Evolutionary conservation across 1,284 basidiomycete species (phyloP), one percentile per base, ranked within the genome.

Genomic region (Cryptococcus sp.): DNA sequence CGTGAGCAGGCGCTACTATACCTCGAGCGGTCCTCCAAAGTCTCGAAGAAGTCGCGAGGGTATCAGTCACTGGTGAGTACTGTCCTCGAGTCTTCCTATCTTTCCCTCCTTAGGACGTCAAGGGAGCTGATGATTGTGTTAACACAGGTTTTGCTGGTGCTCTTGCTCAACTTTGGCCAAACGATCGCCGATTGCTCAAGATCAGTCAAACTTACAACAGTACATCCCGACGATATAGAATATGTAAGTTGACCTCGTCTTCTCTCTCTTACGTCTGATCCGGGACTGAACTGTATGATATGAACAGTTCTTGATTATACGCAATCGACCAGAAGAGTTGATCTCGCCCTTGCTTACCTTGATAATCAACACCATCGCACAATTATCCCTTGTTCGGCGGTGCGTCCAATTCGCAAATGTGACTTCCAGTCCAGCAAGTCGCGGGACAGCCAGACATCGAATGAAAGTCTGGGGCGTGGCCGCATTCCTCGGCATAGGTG

Each of bases 161-260:
- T 54, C 0, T 16, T 38, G 8, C 51, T 64, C 13, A 58, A 59
- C 41, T 17, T 61, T n/a, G 62, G 48, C 20, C 62, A 64, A 41
- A 58, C 52, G 16, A 44, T 50, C 5, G 52, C 52, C 23, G 62
- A 64, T 41, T 64, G 55, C 29, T 64, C 62, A 19, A 38, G 62
- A 16, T 19, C 58, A 15, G 34, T 64, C 39, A 64, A 64, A 47
- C 37, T 64, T 5, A 47, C 50, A 16, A 54, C 60, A 5, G 43
- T 34, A 11, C 45, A 61, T 50, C 45, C 55, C 16, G 55, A 41
- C 7, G 52, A 61, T 23, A 6, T 61, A 13, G 17, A 43, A 25
- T 61, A 64, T 40, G 62, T 64, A 29, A 19, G 56, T 61, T 19
- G 15, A 46, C 15, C 41, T 44, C 41, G 22, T 44, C 22, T 6